Percentiles rank a stretch among this genome's conserved stretches.
Evolutionary conservation across 108 stramenopile genomes (phyloP).

Genomic region (Seminavis robusta): DNA sequence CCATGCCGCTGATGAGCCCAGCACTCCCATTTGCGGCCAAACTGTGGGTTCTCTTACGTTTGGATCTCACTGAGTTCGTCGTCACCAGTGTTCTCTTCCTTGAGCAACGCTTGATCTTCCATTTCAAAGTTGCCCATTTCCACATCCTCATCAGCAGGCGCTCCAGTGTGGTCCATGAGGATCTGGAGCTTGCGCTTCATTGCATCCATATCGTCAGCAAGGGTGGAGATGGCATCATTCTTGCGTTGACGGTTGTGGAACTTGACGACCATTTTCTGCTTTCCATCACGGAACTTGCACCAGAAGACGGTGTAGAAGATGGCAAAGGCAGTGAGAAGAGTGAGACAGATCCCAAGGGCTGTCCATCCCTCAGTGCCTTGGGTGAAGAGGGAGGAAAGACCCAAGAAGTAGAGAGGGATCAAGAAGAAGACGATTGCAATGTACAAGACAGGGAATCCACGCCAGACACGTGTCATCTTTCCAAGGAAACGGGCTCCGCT

Average conservation of each 20-base stretch:
- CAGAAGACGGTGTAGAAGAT: conserved; percentile 33
- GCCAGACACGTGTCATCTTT: conserved; percentile 49
- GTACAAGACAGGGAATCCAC: conserved; percentile 65
- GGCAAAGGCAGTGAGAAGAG: conserved; percentile 27
- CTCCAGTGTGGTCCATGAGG: conserved; percentile 45
- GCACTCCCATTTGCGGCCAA: too few relatives aligned
- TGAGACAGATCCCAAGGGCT: conserved; percentile 60
- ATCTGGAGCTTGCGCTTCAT: conserved; percentile 34
- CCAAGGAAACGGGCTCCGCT: conserved; percentile 63
- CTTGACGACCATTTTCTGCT: conserved; percentile 7
- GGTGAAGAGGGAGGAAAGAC: conserved; percentile 49
- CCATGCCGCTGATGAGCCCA: too few relatives aligned
- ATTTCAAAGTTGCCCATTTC: neutral
- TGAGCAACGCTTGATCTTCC: too few relatives aligned
- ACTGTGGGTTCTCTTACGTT: too few relatives aligned
- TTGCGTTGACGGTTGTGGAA: conserved; percentile 28
- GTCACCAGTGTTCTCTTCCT: too few relatives aligned
- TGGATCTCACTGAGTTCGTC: too few relatives aligned
- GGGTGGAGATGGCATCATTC: conserved; percentile 11
- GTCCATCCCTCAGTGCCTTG: conserved; percentile 53
- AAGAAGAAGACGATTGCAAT: conserved; percentile 61
- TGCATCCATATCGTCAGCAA: conserved; percentile 43
- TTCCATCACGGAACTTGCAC: conserved; percentile 45
- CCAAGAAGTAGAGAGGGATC: conserved; percentile 61
- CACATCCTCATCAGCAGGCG: conserved; percentile 33